Base-by-base conservation (phyloP, 1,139 yeast species). In the Diutina siamensis region DNA sequence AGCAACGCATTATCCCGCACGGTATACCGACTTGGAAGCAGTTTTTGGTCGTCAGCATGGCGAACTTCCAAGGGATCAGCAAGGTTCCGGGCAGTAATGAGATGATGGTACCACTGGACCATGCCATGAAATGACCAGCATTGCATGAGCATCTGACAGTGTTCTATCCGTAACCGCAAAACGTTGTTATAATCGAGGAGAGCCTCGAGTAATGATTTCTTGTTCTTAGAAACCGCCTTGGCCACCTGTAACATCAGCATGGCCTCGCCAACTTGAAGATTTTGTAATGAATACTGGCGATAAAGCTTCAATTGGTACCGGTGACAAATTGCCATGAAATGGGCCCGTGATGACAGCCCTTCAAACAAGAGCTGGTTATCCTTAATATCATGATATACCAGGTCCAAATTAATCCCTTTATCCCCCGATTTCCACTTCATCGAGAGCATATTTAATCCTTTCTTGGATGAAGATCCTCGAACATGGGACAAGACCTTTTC, bases 71-170 rank as follows among this genome's bases (percentile, higher is more conserved):
- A 50, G 3, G 71, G 67, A 22, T 50, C 33, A 40, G 70, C 58
- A 48, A 72, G 58, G 51, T 68, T 74, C 22, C 58, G 58, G 2
- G 69, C 74, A 17, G 62, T 62, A 9, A 50, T 50, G 22, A 71
- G 54, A 47, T 60, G 59, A 27, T 71, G 57, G 53, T 54, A 67
- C 74, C 76, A 71, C 44, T 61, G 61, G 12, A 64, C 56, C 66
- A 68, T 62, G 3, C 64, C 65, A 45, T 62, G 57, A 51, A 71
- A 67, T 15, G 74, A 68, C 69, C 74, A 68, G 48, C 65, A 65
- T 48, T 68, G 74, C 3, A 72, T 52, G 31, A 71, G 55, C 7
- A 68, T 45, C 53, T 72, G 76, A 46, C 65, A 61, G 46, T 64
- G 56, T 53, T 72, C 76, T 18, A 68, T 53, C 44, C 76, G 55